Evolutionary conservation across 768 basidiomycete species (phyloP).

Genomic region (Pilatotrama ljubarskyi): DNA sequence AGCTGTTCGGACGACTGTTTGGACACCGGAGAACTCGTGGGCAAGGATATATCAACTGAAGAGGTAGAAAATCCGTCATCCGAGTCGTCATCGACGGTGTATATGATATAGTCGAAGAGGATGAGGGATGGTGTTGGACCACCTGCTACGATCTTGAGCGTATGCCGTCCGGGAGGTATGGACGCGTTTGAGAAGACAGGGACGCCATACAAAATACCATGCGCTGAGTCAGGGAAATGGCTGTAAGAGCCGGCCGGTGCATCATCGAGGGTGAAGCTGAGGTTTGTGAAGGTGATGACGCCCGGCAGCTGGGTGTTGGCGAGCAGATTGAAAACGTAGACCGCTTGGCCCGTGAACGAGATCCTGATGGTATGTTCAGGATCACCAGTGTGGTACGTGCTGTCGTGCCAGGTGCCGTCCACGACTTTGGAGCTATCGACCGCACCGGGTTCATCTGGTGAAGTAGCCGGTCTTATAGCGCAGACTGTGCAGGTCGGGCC

Average conservation of each 20-base stretch:
- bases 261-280: constrained; percentile 2
- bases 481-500: constrained; percentile 2
- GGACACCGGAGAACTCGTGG: too few species aligned
- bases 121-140: neutral
- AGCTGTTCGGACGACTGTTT: too few species aligned
- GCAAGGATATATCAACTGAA: too few species aligned
- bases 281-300: neutral
- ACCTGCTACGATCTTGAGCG: neutral
- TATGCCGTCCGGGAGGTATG: neutral
- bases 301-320: neutral
- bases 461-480: neutral
- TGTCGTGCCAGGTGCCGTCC: constrained; percentile 5
- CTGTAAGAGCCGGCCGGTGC: neutral
- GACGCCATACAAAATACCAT: neutral
- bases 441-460: too few species aligned
- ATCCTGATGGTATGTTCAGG: neutral
- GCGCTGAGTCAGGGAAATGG: neutral
- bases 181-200: neutral
- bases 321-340: neutral
- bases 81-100: neutral
- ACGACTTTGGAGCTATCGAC: neutral
- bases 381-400: neutral
- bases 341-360: neutral
- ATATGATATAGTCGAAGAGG: neutral
- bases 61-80: too few species aligned